These are phyloP conservation scores for Aspergillus persii DNA, from an alignment of 2,329 filamentous ascomycete genomes.

Conservation along the genomic window DNA sequence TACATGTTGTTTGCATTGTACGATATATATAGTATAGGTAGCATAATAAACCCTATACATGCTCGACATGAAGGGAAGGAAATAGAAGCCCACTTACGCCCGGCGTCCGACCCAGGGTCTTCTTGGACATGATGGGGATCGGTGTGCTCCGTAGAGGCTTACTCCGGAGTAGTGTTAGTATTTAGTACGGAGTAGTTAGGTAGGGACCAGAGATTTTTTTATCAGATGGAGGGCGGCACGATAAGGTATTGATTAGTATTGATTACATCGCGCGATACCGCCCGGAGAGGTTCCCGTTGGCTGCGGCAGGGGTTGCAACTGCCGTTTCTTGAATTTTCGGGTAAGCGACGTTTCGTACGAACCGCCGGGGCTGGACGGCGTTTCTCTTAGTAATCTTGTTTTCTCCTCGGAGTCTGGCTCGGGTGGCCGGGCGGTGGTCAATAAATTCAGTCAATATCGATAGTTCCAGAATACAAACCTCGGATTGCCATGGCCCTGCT, in stretches of 20 bases:
- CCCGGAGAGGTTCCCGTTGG: slow-evolving; percentile 8
- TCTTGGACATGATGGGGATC: slow-evolving; percentile 12
- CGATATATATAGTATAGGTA: neutral
- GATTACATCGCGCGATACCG: neutral
- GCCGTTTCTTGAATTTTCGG: neutral
- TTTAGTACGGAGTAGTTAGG: no score
- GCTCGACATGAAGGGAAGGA: neutral
- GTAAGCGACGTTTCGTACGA: neutral
- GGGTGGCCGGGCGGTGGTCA: no score
- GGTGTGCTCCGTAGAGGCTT: no score
- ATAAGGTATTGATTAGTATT: slow-evolving; percentile 3
- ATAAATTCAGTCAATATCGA: neutral
- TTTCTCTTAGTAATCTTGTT: neutral
- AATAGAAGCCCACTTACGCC: slow-evolving; percentile 17
- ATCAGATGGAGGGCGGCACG: slow-evolving; percentile 13
- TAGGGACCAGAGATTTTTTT: neutral
- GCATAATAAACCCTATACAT: no score
- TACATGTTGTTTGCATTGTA: neutral
- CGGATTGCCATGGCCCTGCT: neutral
- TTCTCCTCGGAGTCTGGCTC: neutral
- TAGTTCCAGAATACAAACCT: no score
- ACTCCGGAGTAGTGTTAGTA: no score
- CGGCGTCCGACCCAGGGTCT: slow-evolving; percentile 18
- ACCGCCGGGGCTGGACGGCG: neutral
- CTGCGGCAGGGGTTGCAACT: neutral